phyloP scores from a whole-genome alignment of 2,329 filamentous ascomycete species.

The Ophiostoma piceae region DNA sequence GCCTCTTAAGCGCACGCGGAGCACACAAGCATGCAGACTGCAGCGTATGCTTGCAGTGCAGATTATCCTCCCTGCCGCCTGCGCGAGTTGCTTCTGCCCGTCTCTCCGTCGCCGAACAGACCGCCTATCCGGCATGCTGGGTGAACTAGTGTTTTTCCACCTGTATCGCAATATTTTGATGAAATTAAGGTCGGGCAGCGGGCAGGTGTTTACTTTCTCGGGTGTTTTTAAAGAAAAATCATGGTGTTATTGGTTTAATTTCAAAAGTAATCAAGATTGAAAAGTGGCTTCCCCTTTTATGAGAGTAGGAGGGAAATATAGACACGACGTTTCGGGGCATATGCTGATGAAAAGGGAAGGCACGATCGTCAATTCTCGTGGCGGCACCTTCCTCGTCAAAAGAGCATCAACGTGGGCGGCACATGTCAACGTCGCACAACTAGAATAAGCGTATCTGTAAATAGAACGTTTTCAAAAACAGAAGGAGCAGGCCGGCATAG shows the following conservation, averaged over 20 bases:
- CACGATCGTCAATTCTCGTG: neutral
- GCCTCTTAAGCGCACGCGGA: slow-evolving; percentile 7
- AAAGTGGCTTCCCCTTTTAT: neutral
- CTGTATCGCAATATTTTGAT: neutral
- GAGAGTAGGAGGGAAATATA: neutral
- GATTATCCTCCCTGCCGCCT: neutral
- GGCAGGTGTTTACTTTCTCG: neutral
- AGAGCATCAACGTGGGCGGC: neutral
- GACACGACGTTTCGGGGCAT: neutral
- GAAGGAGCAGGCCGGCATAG: neutral
- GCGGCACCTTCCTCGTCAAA: slow-evolving; percentile 5
- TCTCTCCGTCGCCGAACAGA: neutral
- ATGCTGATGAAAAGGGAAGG: neutral
- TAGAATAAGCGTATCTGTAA: slow-evolving; percentile 1
- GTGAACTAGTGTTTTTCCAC: neutral
- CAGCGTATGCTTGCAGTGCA: neutral
- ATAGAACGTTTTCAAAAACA: neutral
- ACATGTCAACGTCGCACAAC: slow-evolving; percentile 1
- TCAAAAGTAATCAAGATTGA: neutral
- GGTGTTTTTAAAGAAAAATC: neutral
- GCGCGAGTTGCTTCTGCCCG: neutral
- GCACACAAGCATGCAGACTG: neutral
- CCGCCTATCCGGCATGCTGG: slow-evolving; percentile 2
- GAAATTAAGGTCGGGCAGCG: neutral
- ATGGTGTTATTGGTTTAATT: neutral